Conservation (phyloP, 2,329 filamentous ascomycete genomes). For the Colletotrichum cereale region DNA sequence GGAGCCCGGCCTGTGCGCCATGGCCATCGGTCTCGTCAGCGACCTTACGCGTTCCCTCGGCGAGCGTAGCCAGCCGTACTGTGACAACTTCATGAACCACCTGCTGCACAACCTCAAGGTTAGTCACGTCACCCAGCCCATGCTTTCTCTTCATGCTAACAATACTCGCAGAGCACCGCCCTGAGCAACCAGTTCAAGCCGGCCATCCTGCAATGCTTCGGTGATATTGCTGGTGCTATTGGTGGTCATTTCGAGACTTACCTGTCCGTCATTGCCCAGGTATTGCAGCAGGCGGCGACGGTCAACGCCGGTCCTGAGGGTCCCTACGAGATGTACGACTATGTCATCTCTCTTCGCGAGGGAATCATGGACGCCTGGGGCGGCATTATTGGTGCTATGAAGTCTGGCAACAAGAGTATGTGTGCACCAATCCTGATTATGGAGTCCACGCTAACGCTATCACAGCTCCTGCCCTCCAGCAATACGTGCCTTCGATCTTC, state of each 20-base stretch:
- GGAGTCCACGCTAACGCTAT: slow-evolving; percentile 45
- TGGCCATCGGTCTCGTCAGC: slow-evolving; percentile 97
- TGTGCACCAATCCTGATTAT: slow-evolving; percentile 47
- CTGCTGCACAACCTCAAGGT: slow-evolving; percentile 91
- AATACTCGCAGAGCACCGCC: slow-evolving; percentile 74
- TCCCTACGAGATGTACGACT: slow-evolving; percentile 96
- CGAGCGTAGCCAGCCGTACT: slow-evolving; percentile 92
- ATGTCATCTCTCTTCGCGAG: slow-evolving; percentile 93
- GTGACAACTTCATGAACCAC: slow-evolving; percentile 98
- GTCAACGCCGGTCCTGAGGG: slow-evolving; percentile 84
- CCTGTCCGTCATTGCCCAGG: slow-evolving; percentile 89
- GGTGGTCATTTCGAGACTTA: slow-evolving; percentile 93
- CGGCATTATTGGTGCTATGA: slow-evolving; percentile 95
- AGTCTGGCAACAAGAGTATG: slow-evolving; percentile 81
- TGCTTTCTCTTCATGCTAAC: slow-evolving; percentile 49
- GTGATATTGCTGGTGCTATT: slow-evolving; percentile 96
- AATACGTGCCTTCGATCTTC: slow-evolving; percentile 88
- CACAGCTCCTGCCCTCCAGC: slow-evolving; percentile 77
- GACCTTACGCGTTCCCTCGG: slow-evolving; percentile 95
- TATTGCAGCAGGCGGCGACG: slow-evolving; percentile 90
- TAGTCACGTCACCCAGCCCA: slow-evolving; percentile 49
- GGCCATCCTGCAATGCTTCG: slow-evolving; percentile 96
- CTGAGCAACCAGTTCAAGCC: slow-evolving; percentile 98
- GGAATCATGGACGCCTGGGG: slow-evolving; percentile 99
- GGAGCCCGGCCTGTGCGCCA: slow-evolving; percentile 91